phyloP scores from a whole-genome alignment of 495 filamentous ascomycete genomes.

The Penicillium turbatum region DNA sequence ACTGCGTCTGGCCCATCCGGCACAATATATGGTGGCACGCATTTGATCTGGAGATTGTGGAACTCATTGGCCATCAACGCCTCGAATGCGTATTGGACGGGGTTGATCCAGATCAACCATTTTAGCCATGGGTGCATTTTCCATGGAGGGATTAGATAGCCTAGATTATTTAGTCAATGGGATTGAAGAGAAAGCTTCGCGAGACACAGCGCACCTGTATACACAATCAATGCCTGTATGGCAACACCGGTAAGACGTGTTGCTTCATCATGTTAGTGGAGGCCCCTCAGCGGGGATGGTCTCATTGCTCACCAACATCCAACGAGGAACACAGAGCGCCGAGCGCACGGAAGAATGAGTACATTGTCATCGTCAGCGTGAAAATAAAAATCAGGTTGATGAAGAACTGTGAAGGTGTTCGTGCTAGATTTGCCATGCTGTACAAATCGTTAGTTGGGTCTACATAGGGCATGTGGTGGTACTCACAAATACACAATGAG shows the following conservation, averaged over 20 bases:
- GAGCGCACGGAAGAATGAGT: constrained; percentile 72
- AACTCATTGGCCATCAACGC: constrained; percentile 60
- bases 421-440: constrained; percentile 56
- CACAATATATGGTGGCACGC: constrained; percentile 52
- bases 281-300: too few species aligned
- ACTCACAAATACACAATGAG: constrained; percentile 68
- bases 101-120: constrained; percentile 76
- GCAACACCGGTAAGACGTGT: constrained; percentile 60
- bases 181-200: background rate
- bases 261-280: constrained; percentile 34
- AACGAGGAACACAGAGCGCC: constrained; percentile 61
- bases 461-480: background rate
- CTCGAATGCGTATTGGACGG: constrained; percentile 71
- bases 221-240: constrained; percentile 65
- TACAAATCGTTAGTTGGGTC: constrained; percentile 12
- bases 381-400: constrained; percentile 62
- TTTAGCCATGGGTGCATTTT: constrained; percentile 78
- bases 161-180: constrained; percentile 25
- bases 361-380: constrained; percentile 67
- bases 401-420: constrained; percentile 77
- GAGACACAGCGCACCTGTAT: constrained; percentile 46
- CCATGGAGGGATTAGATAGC: constrained; percentile 67
- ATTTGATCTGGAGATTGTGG: constrained; percentile 42
- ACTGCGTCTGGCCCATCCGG: constrained; percentile 58
- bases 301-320: constrained; percentile 43